These are phyloP conservation scores for Baudoinia panamericana DNA, from an alignment of 495 filamentous ascomycete genomes.

Conservation along the genomic window DNA sequence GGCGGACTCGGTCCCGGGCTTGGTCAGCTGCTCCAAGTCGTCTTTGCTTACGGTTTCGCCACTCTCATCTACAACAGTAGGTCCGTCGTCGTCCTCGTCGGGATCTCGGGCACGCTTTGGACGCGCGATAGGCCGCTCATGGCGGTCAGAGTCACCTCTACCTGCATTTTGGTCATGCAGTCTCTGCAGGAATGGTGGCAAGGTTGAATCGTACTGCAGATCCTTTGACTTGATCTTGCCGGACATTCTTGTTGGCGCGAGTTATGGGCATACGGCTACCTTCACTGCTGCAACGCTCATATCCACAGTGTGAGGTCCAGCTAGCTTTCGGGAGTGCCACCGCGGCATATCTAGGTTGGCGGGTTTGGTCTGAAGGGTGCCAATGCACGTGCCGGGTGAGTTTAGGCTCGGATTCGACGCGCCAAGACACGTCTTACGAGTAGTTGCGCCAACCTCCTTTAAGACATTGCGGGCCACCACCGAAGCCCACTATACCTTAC, in stretches of 20 bases:
- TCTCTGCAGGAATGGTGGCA: conserved; percentile 28
- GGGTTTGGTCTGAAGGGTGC: too few relatives aligned
- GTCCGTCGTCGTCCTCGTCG: conserved; percentile 35
- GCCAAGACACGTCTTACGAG: too few relatives aligned
- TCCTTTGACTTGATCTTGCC: conserved; percentile 34
- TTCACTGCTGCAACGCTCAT: conserved; percentile 1
- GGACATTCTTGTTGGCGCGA: background rate
- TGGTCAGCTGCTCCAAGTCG: conserved; percentile 32
- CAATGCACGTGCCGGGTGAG: too few relatives aligned
- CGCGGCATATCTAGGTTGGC: too few relatives aligned
- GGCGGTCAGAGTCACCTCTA: conserved; percentile 23
- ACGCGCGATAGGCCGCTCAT: conserved; percentile 32
- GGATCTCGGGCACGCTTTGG: conserved; percentile 29
- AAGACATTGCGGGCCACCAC: too few relatives aligned
- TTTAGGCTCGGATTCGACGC: too few relatives aligned
- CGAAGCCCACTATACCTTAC: too few relatives aligned
- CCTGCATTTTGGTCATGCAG: conserved; percentile 32
- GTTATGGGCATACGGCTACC: background rate
- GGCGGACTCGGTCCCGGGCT: background rate
- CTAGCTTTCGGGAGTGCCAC: too few relatives aligned
- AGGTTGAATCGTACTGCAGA: conserved; percentile 30
- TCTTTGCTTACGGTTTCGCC: conserved; percentile 31
- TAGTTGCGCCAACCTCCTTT: too few relatives aligned
- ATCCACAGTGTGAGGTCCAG: too few relatives aligned
- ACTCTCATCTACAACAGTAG: conserved; percentile 37